Conservation (phyloP, 768 basidiomycete genomes). For the Fistulinella prunicolor region DNA sequence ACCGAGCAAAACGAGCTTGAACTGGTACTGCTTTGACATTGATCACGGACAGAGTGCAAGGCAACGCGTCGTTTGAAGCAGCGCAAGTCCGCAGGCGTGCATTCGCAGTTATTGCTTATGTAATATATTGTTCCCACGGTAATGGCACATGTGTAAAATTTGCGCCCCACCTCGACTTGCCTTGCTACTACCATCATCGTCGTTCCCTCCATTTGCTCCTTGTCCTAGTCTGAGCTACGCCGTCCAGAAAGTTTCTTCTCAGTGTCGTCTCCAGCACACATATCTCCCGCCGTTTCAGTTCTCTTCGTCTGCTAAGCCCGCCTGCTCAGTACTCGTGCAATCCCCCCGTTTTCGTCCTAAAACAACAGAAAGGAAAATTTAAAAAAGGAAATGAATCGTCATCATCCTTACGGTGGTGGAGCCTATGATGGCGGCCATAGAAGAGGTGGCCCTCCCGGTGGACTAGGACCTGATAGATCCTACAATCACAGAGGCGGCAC, state of each 20-base stretch:
- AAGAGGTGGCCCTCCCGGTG: constrained; percentile 64
- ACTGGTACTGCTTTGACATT: constrained; percentile 93
- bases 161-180: constrained; percentile 19
- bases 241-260: constrained; percentile 23
- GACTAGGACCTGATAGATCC: constrained; percentile 72
- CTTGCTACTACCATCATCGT: constrained; percentile 39
- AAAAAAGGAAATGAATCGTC: constrained; percentile 66
- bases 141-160: constrained; percentile 32
- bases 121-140: constrained; percentile 29
- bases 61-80: constrained; percentile 10
- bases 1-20: constrained; percentile 97
- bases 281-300: constrained; percentile 17
- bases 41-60: constrained; percentile 28
- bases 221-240: constrained; percentile 28
- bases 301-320: constrained; percentile 25
- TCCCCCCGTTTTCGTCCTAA: constrained; percentile 22
- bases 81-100: constrained; percentile 3
- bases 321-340: constrained; percentile 25
- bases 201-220: constrained; percentile 24
- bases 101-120: constrained; percentile 21
- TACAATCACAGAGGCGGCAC: constrained; percentile 60
- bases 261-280: constrained; percentile 16
- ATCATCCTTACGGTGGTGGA: constrained; percentile 76
- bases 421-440: constrained; percentile 58
- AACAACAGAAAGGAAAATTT: constrained; percentile 25